Conservation (phyloP, 805 yeast species). For the Metschnikowia drakensbergensis region DNA sequence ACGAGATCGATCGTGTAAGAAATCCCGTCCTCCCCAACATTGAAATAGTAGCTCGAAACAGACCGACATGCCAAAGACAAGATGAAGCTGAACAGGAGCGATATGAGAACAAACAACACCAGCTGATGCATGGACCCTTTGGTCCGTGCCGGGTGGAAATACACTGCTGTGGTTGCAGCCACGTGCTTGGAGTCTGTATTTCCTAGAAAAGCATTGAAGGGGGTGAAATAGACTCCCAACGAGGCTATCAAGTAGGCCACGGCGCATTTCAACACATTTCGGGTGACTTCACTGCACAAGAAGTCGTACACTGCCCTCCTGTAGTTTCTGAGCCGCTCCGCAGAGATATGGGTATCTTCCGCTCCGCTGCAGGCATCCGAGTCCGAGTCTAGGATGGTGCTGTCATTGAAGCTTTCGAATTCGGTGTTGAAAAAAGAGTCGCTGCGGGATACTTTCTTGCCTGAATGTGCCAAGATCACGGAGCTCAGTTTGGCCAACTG, state of each 20-base stretch:
- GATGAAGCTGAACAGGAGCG: conserved; percentile 51
- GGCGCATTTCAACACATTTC: conserved; percentile 57
- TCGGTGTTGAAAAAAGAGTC: conserved; percentile 26
- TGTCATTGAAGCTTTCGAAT: conserved; percentile 23
- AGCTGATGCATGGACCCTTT: conserved; percentile 80
- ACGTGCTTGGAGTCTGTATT: conserved; percentile 72
- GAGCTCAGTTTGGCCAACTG: conserved; percentile 25
- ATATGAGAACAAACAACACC: conserved; percentile 51
- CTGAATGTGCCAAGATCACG: conserved; percentile 38
- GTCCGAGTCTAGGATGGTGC: conserved; percentile 15
- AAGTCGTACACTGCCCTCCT: not conserved
- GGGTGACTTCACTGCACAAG: conserved; percentile 13
- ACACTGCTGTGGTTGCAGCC: conserved; percentile 78
- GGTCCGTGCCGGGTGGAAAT: conserved; percentile 78
- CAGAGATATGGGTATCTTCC: not conserved
- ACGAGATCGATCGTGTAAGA: conserved; percentile 54
- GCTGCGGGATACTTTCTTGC: conserved; percentile 35
- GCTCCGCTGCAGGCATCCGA: conserved; percentile 7
- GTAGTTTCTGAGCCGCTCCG: not conserved
- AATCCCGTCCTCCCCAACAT: conserved; percentile 42
- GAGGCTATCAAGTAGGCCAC: conserved; percentile 75
- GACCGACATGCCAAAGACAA: conserved; percentile 52
- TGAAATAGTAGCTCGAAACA: conserved; percentile 45
- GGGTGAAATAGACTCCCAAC: conserved; percentile 58
- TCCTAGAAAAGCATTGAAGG: conserved; percentile 53